Evolutionary conservation across 2,329 filamentous ascomycete species (phyloP).

Genomic region (Xylaria sp.): DNA sequence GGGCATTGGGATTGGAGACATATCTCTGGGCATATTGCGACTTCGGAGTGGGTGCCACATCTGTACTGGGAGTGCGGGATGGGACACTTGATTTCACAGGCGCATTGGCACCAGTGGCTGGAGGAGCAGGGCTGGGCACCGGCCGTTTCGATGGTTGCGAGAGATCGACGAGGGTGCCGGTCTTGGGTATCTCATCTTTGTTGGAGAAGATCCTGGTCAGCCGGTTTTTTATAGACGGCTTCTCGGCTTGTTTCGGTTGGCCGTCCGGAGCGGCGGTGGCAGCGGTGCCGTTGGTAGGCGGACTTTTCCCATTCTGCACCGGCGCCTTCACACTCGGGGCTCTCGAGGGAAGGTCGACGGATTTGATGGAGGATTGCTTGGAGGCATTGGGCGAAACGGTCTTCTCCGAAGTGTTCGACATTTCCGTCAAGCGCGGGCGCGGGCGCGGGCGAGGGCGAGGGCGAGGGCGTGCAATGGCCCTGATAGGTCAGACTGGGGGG

Average conservation of each 20-base stretch:
- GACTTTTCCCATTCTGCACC: constrained; percentile 45
- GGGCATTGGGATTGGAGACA: constrained; percentile 59
- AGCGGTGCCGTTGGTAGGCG: constrained; percentile 46
- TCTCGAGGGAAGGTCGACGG: constrained; percentile 47
- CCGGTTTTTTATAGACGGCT: constrained; percentile 70
- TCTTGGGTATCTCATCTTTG: constrained; percentile 60
- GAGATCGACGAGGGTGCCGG: constrained; percentile 50
- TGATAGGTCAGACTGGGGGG: constrained; percentile 33
- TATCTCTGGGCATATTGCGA: constrained; percentile 59
- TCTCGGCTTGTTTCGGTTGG: constrained; percentile 59
- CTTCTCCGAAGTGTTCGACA: constrained; percentile 51
- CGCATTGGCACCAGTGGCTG: constrained; percentile 51
- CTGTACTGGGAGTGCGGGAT: constrained; percentile 45
- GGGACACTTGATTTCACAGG: constrained; percentile 49
- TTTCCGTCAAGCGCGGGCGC: constrained; percentile 39
- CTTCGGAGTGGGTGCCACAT: constrained; percentile 44
- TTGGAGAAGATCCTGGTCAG: constrained; percentile 73
- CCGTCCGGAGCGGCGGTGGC: constrained; percentile 47
- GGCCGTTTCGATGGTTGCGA: constrained; percentile 47
- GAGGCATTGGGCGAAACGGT: constrained; percentile 49
- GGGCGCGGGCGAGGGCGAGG: constrained; percentile 3
- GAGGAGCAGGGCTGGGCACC: constrained; percentile 46
- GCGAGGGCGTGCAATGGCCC: constrained; percentile 25
- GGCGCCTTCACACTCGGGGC: constrained; percentile 46
- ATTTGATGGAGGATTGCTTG: constrained; percentile 51